Evolutionary conservation across 129 eudicot genomes (phyloP), one percentile per base, ranked within the genome.

Genomic region (Tagetes patula): DNA sequence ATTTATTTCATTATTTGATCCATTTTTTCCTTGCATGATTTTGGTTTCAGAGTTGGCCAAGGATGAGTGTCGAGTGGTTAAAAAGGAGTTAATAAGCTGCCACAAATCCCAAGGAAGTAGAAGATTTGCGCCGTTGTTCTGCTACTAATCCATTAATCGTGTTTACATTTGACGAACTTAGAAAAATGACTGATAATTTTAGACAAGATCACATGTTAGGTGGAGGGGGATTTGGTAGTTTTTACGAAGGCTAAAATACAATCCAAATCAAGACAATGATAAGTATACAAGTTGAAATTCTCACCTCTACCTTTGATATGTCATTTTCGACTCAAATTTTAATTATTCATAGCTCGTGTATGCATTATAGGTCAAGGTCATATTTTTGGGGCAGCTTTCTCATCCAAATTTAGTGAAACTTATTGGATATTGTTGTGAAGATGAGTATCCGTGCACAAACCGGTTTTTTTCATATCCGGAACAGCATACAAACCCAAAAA

Each of bases 101-200:
- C 98, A 3, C 96, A 49, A 92, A 92, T 77, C 96, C 98, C 20
- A 85, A 92, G 81, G 98, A 92, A 87, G 98, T 92, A n/a, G 98
- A 92, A 82, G 70, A 87, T 70, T 72, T 92, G 30, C 87, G 98
- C 0, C 91, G 98, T 60, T 77, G 78, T 74, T 83, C 86, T 52
- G 88, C 92, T 46, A 59, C 85, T 62, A 92, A 92, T 72, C 95
- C 90, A 8, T 81, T 92, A 74, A 83, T 81, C 27, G 98, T 77
- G 14, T 92, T 92, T 79, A 80, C 90, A 11, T 92, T 85, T 70
- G 84, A 87, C n/a, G 96, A 92, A 69, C 81, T 93, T 32, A 87
- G 86, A 82, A 79, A 61, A 11, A 86, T 89, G 40, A 93, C 96
- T 0, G 88, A 75, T 20, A 90, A 90, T 75, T 93, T 93, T 81